These are phyloP conservation scores for Pseudogymnoascus sp. DNA, from an alignment of 2,329 filamentous ascomycete genomes.

Conservation along the genomic window DNA sequence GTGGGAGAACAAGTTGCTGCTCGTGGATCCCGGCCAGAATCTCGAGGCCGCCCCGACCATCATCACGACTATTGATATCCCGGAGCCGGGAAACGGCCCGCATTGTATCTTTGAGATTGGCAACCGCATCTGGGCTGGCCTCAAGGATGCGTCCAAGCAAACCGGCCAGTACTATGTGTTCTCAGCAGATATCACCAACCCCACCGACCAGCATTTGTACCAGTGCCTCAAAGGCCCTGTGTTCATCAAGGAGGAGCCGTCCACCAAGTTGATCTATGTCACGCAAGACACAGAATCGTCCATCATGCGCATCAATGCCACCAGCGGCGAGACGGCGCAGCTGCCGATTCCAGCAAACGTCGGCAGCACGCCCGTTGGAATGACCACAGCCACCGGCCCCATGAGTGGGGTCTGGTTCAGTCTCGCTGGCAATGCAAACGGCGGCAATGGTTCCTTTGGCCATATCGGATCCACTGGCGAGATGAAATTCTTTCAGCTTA, in stretches of 20 bases:
- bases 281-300: conserved; percentile 4
- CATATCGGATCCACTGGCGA: conserved; percentile 8
- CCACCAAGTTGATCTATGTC: conserved; percentile 10
- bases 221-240: conserved; percentile 7
- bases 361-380: conserved; percentile 6
- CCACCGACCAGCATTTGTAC: conserved; percentile 2
- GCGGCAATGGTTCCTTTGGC: conserved; percentile 8
- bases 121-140: conserved; percentile 8
- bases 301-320: conserved; percentile 8
- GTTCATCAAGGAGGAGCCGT: conserved; percentile 7
- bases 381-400: neutral
- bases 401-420: conserved; percentile 8
- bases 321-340: conserved; percentile 6
- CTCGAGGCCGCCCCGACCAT: neutral
- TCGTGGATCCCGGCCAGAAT: conserved; percentile 3
- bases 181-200: conserved; percentile 5
- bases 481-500: conserved; percentile 7
- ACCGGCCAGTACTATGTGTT: conserved; percentile 9
- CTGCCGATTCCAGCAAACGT: neutral
- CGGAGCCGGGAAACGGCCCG: conserved; percentile 5
- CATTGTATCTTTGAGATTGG: conserved; percentile 9
- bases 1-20: conserved; percentile 7
- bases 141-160: conserved; percentile 8
- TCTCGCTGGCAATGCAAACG: conserved; percentile 6
- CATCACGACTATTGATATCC: conserved; percentile 6